Evolutionary conservation across 495 filamentous ascomycete genomes (phyloP).

Genomic region (Cetradonia linearis): DNA sequence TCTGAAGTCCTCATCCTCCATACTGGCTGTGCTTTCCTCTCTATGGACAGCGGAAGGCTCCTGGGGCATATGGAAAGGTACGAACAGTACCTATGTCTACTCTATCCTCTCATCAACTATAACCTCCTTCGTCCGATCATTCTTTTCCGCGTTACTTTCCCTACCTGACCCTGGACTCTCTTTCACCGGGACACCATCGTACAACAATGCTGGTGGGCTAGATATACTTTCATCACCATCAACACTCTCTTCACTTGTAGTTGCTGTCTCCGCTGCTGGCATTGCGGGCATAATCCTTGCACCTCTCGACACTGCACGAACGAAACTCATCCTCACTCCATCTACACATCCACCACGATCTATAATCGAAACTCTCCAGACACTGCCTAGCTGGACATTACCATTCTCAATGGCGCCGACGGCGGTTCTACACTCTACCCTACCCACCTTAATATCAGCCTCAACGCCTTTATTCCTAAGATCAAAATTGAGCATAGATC

Average conservation of each 20-base stretch:
- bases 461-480: constrained; percentile 75
- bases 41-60: constrained; percentile 83
- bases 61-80: constrained; percentile 89
- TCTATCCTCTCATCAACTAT: constrained; percentile 72
- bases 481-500: constrained; percentile 67
- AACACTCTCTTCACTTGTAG: constrained; percentile 59
- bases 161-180: constrained; percentile 60
- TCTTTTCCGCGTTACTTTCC: constrained; percentile 73
- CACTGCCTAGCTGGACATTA: constrained; percentile 66
- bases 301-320: constrained; percentile 83
- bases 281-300: constrained; percentile 68
- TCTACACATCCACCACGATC: constrained; percentile 61
- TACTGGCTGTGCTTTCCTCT: constrained; percentile 69
- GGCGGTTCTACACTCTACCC: constrained; percentile 74
- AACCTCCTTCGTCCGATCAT: constrained; percentile 74
- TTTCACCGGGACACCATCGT: constrained; percentile 16
- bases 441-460: constrained; percentile 69
- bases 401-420: constrained; percentile 61
- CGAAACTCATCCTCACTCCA: constrained; percentile 74
- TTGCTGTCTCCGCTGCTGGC: constrained; percentile 75
- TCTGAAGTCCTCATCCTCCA: constrained; percentile 58
- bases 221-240: constrained; percentile 62
- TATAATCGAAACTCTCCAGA: constrained; percentile 60
- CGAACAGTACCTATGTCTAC: constrained; percentile 85
- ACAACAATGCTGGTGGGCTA: constrained; percentile 33